Evolutionary conservation across 305 asterid genomes (phyloP), one percentile per base, ranked within the genome.

Genomic region (Plantago lanceolata): DNA sequence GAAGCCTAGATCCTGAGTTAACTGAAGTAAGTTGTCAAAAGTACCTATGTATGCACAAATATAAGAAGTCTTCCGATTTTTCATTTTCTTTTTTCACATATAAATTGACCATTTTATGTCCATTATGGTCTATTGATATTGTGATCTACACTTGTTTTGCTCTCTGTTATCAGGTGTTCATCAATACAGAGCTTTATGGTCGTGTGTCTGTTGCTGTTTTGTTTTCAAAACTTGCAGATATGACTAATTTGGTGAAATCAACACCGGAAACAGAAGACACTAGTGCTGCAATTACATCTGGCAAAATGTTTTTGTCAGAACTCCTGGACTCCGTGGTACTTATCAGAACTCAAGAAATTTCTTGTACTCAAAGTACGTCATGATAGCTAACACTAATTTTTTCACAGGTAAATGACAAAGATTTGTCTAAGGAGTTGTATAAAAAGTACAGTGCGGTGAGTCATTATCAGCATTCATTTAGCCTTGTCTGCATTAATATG

Each of bases 111-210:
- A n/a, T n/a, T n/a, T n/a, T n/a, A n/a, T n/a, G n/a, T n/a, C 40
- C 47, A 40, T 40, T 40, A 3, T 40, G 43, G 43, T 40, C 47
- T 40, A 40, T 40, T 40, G 14, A 40, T 40, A 40, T 40, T 1
- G 47, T 40, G 47, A 3, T 11, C 12, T 40, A 8, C 47, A 40
- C 47, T 43, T 75, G 43, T 75, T 57, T 73, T 75, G 53, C 65
- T 73, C n/a, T n/a, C 65, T 69, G 55, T 78, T 67, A 70, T 77
- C 89, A 88, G 94, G 97, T 72, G 74, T 93, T 89, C 73, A 79
- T 93, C 78, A 93, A 93, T 78, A 89, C 99, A 50, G 99, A 93
- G 76, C 80, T 93, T 65, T 93, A 85, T 84, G 99, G 97, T 48
- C 95, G 99, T 55, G 99, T 93, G 68, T 93, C 96, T 63, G 92